phyloP scores from a whole-genome alignment of 495 filamentous ascomycete species.

The Astrothelium subdiscretum region DNA sequence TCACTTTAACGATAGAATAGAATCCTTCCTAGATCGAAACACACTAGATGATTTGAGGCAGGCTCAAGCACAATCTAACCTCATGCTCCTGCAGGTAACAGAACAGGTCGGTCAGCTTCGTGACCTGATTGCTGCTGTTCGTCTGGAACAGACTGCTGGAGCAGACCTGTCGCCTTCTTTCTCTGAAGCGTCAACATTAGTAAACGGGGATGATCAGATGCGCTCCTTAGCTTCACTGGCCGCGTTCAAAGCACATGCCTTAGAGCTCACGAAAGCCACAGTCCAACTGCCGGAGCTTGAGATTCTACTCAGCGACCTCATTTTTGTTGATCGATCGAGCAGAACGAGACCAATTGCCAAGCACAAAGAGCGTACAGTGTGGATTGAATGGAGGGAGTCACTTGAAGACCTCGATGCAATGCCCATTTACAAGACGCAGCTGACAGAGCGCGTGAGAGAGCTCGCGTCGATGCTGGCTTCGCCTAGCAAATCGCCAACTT shows the following conservation, averaged over 20 bases:
- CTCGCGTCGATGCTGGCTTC: not conserved
- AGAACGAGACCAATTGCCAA: not conserved
- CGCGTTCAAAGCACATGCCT: conserved; percentile 1
- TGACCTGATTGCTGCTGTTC: not conserved
- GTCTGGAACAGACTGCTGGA: not conserved
- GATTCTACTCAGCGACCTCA: not conserved
- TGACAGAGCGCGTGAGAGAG: not conserved
- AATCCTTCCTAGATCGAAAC: not conserved
- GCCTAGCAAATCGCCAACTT: not conserved
- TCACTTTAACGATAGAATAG: not conserved
- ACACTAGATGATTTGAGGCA: not conserved
- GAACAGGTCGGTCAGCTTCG: conserved; percentile 1
- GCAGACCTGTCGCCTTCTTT: not conserved
- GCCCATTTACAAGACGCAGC: not conserved
- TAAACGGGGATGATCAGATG: not conserved
- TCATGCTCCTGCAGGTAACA: not conserved
- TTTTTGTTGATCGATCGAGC: not conserved
- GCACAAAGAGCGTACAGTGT: not conserved
- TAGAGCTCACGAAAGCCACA: not conserved
- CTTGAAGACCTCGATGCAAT: not conserved
- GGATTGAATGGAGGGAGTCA: conserved; percentile 1
- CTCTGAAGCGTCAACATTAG: not conserved
- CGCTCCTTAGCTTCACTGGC: not conserved
- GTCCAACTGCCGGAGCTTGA: not conserved
- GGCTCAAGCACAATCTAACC: not conserved